Evolutionary conservation across 345 rosid species (phyloP), one percentile per base, ranked within the genome.

Genomic region (Camelina laxa): DNA sequence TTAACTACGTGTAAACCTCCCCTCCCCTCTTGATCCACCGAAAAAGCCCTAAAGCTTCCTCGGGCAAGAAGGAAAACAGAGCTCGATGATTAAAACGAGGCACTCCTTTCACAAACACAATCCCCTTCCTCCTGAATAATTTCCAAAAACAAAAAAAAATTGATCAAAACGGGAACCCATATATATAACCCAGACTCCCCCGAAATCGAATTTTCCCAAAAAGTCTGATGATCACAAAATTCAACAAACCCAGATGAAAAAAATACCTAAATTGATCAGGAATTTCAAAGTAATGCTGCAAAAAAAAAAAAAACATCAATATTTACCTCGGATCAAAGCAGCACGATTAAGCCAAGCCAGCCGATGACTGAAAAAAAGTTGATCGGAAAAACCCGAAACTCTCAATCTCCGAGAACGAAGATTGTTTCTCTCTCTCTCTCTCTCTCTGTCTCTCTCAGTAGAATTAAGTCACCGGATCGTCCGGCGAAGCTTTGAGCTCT

Each of bases 21-120:
- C 73, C 78, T 88, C 92, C 92, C 97, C 73, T 79, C 89, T 73
- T 72, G 76, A 64, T 75, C 81, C 74, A 73, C 80, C 67, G 80
- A 76, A 80, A 74, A 79, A 66, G 61, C 72, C 77, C 68, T 77
- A 53, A 62, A 66, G 79, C 74, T 84, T 79, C 36, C 24, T 68
- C 84, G 66, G 61, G 47, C 64, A 49, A 85, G 89, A 85, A 91
- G 94, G 90, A 87, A 87, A 85, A 85, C 89, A 84, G 89, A 85
- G 80, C 60, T 78, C 38, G 45, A 66, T 60, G 54, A 66, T 70
- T 80, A 73, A 75, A 72, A 48, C 9, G 42, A 60, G 36, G 50
- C 57, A 35, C 73, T 55, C 75, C 79, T 49, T 63, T 27, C 30
- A 58, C 58, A 36, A 85, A 74, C 79, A 69, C 72, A 77, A 80